These are phyloP conservation scores for Aspergillus tubingensis DNA, from an alignment of 2,329 filamentous ascomycete genomes.

Conservation along the genomic window DNA sequence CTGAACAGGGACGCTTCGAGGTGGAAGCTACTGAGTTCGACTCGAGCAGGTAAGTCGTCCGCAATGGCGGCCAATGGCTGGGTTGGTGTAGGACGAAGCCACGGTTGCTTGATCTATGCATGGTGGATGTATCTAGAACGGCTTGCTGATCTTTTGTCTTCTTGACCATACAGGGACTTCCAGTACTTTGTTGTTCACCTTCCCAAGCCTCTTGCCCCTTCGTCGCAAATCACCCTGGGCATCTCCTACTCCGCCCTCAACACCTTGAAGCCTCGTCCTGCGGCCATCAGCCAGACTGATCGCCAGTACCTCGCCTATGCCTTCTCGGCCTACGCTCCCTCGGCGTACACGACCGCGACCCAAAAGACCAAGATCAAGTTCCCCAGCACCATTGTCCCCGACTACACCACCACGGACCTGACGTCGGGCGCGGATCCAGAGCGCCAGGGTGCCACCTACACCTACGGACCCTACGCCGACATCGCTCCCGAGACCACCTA, in stretches of 20 bases:
- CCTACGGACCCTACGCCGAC: conserved; percentile 80
- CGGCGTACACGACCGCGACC: conserved; percentile 81
- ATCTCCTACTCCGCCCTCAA: conserved; percentile 83
- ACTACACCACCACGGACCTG: conserved; percentile 71
- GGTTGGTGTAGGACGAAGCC: conserved; percentile 14
- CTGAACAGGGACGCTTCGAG: conserved; percentile 65
- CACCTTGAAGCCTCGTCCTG: conserved; percentile 77
- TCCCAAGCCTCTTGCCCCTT: conserved; percentile 71
- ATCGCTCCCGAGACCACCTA: conserved; percentile 74
- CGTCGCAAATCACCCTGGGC: conserved; percentile 78
- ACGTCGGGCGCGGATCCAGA: conserved; percentile 69
- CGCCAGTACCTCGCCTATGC: conserved; percentile 83
- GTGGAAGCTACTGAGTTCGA: conserved; percentile 69
- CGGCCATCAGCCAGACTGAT: conserved; percentile 77
- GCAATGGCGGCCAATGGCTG: conserved; percentile 54
- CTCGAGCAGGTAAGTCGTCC: conserved; percentile 49
- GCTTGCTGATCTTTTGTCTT: neutral
- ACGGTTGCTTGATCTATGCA: conserved; percentile 15
- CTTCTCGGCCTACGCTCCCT: conserved; percentile 82
- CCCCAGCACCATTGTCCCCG: conserved; percentile 72
- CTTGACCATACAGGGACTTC: conserved; percentile 54
- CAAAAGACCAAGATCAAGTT: conserved; percentile 98
- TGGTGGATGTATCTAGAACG: neutral
- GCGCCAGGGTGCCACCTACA: conserved; percentile 81
- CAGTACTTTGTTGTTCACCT: conserved; percentile 86